Evolutionary conservation across 73 alveolate genomes (phyloP).

Genomic region (Diophrys sp.): DNA sequence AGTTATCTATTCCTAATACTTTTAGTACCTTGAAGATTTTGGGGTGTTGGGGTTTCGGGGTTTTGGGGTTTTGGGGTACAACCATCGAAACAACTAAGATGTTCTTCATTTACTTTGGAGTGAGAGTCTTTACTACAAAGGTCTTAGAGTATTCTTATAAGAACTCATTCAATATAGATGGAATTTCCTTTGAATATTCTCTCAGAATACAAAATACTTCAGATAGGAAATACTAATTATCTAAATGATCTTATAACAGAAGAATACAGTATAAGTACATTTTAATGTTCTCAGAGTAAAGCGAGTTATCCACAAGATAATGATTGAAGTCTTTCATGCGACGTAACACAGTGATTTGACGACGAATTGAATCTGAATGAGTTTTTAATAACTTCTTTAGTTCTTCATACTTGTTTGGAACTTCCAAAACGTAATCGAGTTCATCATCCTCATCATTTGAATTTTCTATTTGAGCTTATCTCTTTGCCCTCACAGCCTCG

Average conservation of each 20-base stretch:
- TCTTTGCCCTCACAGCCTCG: not conserved
- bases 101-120: not conserved
- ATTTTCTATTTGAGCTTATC: not conserved
- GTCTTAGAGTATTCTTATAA: not conserved
- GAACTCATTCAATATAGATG: not conserved
- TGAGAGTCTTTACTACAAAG: not conserved
- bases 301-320: not conserved
- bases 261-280: not conserved
- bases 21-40: not conserved
- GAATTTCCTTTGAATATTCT: not conserved
- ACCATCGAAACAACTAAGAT: not conserved
- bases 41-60: too few species aligned
- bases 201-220: too few species aligned
- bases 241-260: not conserved
- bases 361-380: not conserved
- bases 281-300: not conserved
- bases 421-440: not conserved
- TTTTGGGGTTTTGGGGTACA: too few species aligned
- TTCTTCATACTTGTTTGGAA: not conserved
- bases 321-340: not conserved
- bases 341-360: not conserved
- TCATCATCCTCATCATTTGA: not conserved
- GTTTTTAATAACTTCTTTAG: not conserved
- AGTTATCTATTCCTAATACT: not conserved
- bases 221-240: not conserved